Evolutionary conservation across 768 basidiomycete genomes (phyloP).

Genomic region (Fomitopsis pulvina): DNA sequence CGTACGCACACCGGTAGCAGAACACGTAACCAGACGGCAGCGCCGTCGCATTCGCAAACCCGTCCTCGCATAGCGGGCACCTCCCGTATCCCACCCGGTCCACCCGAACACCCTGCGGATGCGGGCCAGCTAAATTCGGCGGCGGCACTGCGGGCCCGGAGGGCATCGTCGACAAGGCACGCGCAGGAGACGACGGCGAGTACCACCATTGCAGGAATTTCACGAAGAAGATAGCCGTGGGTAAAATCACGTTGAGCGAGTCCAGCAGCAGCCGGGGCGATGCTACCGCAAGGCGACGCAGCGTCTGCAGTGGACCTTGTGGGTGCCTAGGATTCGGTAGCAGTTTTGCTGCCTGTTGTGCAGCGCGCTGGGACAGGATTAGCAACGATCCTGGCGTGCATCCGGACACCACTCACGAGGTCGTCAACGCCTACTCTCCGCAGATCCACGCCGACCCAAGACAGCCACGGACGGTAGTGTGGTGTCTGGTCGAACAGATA

Average conservation of each 20-base stretch:
- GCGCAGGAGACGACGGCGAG: conserved; percentile 83
- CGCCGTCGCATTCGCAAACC: conserved; percentile 81
- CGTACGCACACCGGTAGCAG: conserved; percentile 88
- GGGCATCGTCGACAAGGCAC: conserved; percentile 54
- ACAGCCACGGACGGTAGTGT: conserved; percentile 88
- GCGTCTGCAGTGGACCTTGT: conserved; percentile 32
- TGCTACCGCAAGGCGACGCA: conserved; percentile 41
- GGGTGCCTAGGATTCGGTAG: conserved; percentile 16
- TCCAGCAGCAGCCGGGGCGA: conserved; percentile 67
- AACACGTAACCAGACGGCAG: conserved; percentile 92
- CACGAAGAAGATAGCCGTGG: conserved; percentile 88
- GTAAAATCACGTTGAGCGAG: conserved; percentile 72
- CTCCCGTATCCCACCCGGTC: conserved; percentile 63
- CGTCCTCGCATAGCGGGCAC: conserved; percentile 74
- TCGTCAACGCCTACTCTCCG: conserved; percentile 76
- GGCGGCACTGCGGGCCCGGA: conserved; percentile 71
- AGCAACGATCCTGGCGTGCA: not conserved
- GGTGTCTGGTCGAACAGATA: conserved; percentile 87
- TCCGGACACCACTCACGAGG: conserved; percentile 42
- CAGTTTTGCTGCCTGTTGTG: conserved; percentile 15
- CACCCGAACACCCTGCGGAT: conserved; percentile 65
- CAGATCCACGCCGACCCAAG: conserved; percentile 78
- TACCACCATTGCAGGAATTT: conserved; percentile 99
- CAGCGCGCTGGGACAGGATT: conserved; percentile 18
- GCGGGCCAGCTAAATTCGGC: conserved; percentile 67